A percentile compares a stretch with the other conserved stretches of the same genome.
Conservation (phyloP, 2,329 filamentous ascomycete genomes). For the Claviceps paspali region DNA sequence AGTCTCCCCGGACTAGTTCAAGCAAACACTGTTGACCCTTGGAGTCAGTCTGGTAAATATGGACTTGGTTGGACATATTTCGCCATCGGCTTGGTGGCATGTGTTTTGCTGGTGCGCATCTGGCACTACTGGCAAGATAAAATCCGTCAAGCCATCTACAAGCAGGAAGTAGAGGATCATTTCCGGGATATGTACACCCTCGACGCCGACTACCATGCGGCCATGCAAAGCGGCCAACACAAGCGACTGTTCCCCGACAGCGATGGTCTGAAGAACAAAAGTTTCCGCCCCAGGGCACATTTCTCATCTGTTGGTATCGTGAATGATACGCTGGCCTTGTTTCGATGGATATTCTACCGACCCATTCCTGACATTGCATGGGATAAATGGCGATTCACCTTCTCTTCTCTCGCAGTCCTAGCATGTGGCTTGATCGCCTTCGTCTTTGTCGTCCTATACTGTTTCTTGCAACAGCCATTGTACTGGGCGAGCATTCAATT, state of each 20-base stretch:
- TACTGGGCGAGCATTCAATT: constrained; percentile 79
- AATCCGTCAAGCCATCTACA: constrained; percentile 76
- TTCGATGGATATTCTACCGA: constrained; percentile 78
- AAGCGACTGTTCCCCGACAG: constrained; percentile 64
- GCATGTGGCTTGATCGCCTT: constrained; percentile 52
- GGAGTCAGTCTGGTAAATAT: constrained; percentile 71
- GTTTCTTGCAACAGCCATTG: constrained; percentile 73
- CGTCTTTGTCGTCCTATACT: constrained; percentile 62
- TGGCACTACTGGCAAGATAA: constrained; percentile 92
- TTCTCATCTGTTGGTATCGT: constrained; percentile 59
- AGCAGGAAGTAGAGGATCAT: constrained; percentile 60
- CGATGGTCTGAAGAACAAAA: constrained; percentile 37
- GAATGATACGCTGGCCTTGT: constrained; percentile 68
- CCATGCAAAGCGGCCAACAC: constrained; percentile 32
- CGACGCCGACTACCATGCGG: constrained; percentile 30
- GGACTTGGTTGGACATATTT: constrained; percentile 82
- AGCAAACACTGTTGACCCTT: constrained; percentile 58
- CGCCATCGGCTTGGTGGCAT: constrained; percentile 52
- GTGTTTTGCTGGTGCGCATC: constrained; percentile 54
- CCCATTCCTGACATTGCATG: constrained; percentile 62
- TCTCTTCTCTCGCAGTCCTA: constrained; percentile 64
- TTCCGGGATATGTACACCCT: constrained; percentile 38
- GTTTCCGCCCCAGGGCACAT: constrained; percentile 51
- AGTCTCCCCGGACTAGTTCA: constrained; percentile 47
- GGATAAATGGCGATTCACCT: constrained; percentile 55